phyloP scores from a whole-genome alignment of 2,329 filamentous ascomycete genomes.

The Dothidotthia symphoricarpi region DNA sequence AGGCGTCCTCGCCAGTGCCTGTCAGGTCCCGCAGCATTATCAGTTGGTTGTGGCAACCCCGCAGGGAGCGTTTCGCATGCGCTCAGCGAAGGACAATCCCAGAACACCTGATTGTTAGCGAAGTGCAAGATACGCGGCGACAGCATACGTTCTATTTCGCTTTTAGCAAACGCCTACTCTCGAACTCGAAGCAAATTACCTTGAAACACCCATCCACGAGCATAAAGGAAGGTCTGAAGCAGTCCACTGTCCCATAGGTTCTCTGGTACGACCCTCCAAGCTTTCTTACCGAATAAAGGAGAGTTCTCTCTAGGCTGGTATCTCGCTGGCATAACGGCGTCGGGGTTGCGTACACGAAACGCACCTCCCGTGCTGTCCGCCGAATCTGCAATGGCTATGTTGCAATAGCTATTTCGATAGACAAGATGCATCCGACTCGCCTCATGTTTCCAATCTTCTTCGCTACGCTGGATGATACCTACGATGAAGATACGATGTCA shows the following conservation, averaged over 20 bases:
- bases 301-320: conserved; percentile 9
- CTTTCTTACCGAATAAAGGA: conserved; percentile 11
- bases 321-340: conserved; percentile 13
- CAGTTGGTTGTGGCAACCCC: conserved; percentile 22
- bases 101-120: conserved; percentile 23
- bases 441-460: conserved; percentile 21
- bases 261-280: conserved; percentile 18
- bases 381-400: conserved; percentile 29
- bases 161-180: too few relatives aligned
- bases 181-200: conserved; percentile 10
- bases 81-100: conserved; percentile 26
- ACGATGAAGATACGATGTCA: too few relatives aligned
- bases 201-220: conserved; percentile 33
- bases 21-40: conserved; percentile 15
- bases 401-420: conserved; percentile 31
- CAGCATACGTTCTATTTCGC: conserved; percentile 24
- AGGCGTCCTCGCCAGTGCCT: conserved; percentile 28
- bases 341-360: conserved; percentile 18
- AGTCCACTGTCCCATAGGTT: conserved; percentile 23
- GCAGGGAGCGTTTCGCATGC: conserved; percentile 26
- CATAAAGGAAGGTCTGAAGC: conserved; percentile 18
- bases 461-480: conserved; percentile 13
- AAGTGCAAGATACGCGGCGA: conserved; percentile 30
- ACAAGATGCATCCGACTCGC: conserved; percentile 26
- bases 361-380: conserved; percentile 16